phyloP scores from a whole-genome alignment of 768 basidiomycete genomes.

The Russula ochroleuca region DNA sequence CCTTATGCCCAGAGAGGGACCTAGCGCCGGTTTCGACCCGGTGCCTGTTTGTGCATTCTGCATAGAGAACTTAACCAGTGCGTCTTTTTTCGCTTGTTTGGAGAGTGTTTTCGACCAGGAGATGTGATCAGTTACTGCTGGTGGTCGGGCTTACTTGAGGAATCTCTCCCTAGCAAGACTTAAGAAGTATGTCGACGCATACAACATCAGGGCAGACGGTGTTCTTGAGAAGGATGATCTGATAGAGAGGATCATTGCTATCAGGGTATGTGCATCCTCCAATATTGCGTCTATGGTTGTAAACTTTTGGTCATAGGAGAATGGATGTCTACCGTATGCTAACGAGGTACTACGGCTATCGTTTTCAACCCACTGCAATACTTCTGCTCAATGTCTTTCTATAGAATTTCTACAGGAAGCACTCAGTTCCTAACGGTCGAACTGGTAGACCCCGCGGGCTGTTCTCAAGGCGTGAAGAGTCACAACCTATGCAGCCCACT shows the following conservation, averaged over 20 bases:
- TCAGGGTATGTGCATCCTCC: slow-evolving; percentile 40
- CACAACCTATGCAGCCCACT: slow-evolving; percentile 28
- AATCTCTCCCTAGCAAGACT: slow-evolving; percentile 54
- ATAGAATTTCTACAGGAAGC: slow-evolving; percentile 55
- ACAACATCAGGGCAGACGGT: slow-evolving; percentile 57
- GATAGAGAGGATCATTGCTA: slow-evolving; percentile 55
- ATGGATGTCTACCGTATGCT: slow-evolving; percentile 56
- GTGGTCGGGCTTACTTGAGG: slow-evolving; percentile 54
- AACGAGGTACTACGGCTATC: slow-evolving; percentile 48
- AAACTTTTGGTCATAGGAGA: slow-evolving; percentile 39
- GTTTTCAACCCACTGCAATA: not conserved
- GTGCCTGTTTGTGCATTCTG: slow-evolving; percentile 70
- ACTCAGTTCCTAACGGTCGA: slow-evolving; percentile 52
- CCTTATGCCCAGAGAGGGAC: slow-evolving; percentile 60
- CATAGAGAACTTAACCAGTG: slow-evolving; percentile 65
- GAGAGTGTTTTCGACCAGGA: slow-evolving; percentile 9
- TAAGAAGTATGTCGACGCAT: slow-evolving; percentile 65
- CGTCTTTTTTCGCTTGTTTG: slow-evolving; percentile 17
- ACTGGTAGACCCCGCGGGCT: slow-evolving; percentile 35
- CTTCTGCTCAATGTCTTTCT: slow-evolving; percentile 2
- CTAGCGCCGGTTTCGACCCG: slow-evolving; percentile 56
- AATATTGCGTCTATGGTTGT: not conserved
- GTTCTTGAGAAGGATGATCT: slow-evolving; percentile 77
- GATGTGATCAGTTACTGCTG: slow-evolving; percentile 57
- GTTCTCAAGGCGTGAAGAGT: slow-evolving; percentile 43